Evolutionary conservation across 1,284 basidiomycete species (phyloP).

Genomic region (Butyriboletus appendiculatus): DNA sequence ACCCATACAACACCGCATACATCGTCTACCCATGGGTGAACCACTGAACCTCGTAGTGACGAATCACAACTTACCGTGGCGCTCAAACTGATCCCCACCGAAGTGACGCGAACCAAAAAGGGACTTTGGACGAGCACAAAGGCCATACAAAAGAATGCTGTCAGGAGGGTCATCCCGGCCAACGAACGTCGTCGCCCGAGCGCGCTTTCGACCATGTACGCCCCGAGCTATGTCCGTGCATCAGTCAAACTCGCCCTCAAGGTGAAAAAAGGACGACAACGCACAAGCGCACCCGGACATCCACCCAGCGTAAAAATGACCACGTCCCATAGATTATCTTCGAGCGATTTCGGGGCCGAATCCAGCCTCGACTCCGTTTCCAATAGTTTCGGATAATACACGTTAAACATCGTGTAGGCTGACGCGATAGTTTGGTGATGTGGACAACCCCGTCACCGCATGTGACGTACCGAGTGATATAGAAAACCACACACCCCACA

Average conservation of each 20-base stretch:
- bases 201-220: constrained; percentile 81
- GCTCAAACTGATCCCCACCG: constrained; percentile 80
- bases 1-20: constrained; percentile 90
- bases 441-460: constrained; percentile 5
- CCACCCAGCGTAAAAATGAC: constrained; percentile 83
- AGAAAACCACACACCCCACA: constrained; percentile 83
- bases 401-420: constrained; percentile 97
- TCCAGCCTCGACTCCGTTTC: constrained; percentile 51
- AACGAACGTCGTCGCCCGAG: constrained; percentile 82
- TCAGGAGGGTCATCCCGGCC: constrained; percentile 80
- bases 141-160: constrained; percentile 73
- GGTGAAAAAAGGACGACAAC: constrained; percentile 34
- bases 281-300: constrained; percentile 82
- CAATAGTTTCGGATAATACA: constrained; percentile 89
- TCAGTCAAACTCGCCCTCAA: constrained; percentile 10
- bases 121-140: constrained; percentile 69
- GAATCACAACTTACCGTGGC: constrained; percentile 61
- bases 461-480: constrained; percentile 72
- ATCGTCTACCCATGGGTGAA: constrained; percentile 55
- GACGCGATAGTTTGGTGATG: neutral
- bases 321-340: constrained; percentile 78
- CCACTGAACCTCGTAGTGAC: neutral
- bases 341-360: constrained; percentile 50
- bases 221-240: constrained; percentile 64
- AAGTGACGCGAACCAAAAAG: constrained; percentile 71